These are phyloP conservation scores for Ascochyta rabiei DNA, from an alignment of 2,329 filamentous ascomycete genomes.

Conservation along the genomic window DNA sequence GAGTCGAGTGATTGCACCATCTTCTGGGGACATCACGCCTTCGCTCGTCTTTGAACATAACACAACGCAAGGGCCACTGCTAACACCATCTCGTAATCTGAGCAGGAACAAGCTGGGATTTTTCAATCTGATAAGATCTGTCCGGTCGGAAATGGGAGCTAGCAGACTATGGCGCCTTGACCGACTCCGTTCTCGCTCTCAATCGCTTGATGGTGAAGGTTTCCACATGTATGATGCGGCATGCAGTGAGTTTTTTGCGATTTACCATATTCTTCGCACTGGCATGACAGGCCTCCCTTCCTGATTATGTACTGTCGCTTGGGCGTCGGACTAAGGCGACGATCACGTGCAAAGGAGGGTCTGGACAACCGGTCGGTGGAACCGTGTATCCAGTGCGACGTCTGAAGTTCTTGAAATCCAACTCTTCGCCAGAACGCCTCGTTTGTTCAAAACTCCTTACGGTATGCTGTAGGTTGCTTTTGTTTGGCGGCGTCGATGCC, in stretches of 20 bases:
- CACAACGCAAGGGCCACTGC: conserved; percentile 8
- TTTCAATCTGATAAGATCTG: conserved; percentile 8
- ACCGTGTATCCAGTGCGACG: neutral
- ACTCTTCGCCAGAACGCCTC: neutral
- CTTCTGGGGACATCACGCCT: conserved; percentile 27
- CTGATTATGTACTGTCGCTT: neutral
- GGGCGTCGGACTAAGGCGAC: neutral
- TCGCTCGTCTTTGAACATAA: conserved; percentile 19
- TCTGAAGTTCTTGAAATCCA: neutral
- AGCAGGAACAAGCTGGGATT: neutral
- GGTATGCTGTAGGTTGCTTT: neutral
- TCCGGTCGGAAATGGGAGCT: neutral
- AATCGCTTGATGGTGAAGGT: neutral
- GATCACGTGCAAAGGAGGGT: neutral
- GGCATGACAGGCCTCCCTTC: neutral
- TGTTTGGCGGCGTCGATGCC: too few relatives aligned
- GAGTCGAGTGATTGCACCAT: conserved; percentile 12
- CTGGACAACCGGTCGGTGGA: neutral
- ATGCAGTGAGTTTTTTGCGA: neutral
- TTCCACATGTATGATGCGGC: neutral
- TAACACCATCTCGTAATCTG: conserved; percentile 4
- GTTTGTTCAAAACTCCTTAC: neutral
- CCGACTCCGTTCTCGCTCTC: neutral
- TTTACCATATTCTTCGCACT: neutral
- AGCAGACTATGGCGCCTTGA: neutral